Evolutionary conservation across 2,329 filamentous ascomycete genomes (phyloP), one percentile per base, ranked within the genome.

Genomic region (Neophaeococcomyces mojaviensis): DNA sequence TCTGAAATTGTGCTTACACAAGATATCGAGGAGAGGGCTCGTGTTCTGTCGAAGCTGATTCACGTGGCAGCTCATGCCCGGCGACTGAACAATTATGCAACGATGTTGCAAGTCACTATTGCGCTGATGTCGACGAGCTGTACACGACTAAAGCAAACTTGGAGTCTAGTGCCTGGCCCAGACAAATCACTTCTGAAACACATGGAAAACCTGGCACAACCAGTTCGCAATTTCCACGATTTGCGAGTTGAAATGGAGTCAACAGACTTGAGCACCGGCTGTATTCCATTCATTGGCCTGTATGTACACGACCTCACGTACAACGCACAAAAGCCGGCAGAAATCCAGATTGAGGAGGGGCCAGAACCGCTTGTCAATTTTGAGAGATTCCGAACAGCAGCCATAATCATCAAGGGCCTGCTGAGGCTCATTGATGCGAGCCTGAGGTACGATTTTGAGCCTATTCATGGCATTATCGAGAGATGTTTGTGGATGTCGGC

Each of bases 241-340:
- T 65, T 83, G 19, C 71, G 79, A 13, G 64, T 73, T 7, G 79
- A 82, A 58, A 83, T 83, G 79, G 79, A 82, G 59, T 73, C 71
- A 7, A 70, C 71, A 16, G 71, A 71, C 49, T 62, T 73, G 9
- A 76, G 79, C 37, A 72, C 77, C 31, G 79, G 79, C 26, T 82
- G 79, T 57, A 80, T 83, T 55, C 79, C 79, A 3, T 82, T 83
- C 60, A 76, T 83, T 52, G 79, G 78, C 18, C 69, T 82, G 28
- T 83, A 82, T 60, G 78, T 80, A 4, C 79, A 81, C 52, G 79
- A 83, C 57, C 67, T 83, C 46, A 81, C 79, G 39, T 82, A 81
- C 64, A 83, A 82, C 58, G 74, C 79, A 0, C 78, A 82, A 61
- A 82, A 82, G 56, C 78, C 79, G 0, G 71, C 77, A 1, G 73